Evolutionary conservation across 2,329 filamentous ascomycete species (phyloP).

Genomic region (Pseudocercospora eumusae): DNA sequence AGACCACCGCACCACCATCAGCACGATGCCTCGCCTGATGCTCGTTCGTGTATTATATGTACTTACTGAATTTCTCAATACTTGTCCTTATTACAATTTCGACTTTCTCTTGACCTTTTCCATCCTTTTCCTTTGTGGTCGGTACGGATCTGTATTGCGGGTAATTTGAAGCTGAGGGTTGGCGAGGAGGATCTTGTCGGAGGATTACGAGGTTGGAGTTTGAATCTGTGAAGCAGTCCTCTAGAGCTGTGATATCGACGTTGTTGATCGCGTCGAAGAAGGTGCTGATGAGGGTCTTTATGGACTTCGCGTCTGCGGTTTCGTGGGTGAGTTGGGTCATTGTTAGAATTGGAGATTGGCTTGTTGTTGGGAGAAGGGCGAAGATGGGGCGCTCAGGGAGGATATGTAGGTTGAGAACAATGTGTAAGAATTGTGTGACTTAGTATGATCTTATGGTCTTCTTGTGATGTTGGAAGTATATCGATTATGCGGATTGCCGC

Average conservation of each 20-base stretch:
- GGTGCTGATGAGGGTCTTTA: slow-evolving; percentile 26
- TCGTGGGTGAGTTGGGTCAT: slow-evolving; percentile 23
- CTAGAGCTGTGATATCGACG: slow-evolving; percentile 54
- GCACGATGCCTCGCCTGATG: not conserved
- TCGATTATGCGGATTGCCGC: not conserved
- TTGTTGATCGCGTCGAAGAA: slow-evolving; percentile 31
- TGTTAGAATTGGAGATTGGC: slow-evolving; percentile 1
- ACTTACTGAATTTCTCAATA: slow-evolving; percentile 22
- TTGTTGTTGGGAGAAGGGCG: not conserved
- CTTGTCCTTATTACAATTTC: slow-evolving; percentile 15
- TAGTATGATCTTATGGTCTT: not conserved
- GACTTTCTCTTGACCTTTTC: slow-evolving; percentile 10
- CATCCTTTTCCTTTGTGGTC: not conserved
- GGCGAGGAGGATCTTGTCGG: slow-evolving; percentile 24
- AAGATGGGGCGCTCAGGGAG: not conserved
- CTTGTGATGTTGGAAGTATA: not conserved
- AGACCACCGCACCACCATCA: not conserved
- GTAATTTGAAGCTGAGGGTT: slow-evolving; percentile 11
- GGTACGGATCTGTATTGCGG: slow-evolving; percentile 9
- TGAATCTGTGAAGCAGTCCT: slow-evolving; percentile 73
- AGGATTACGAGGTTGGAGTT: slow-evolving; percentile 58
- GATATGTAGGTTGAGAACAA: not conserved
- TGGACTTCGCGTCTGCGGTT: slow-evolving; percentile 11
- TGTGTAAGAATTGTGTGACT: not conserved
- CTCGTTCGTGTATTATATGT: no score